Conservation (phyloP, 345 rosid species). For the Mallotus nudiflorus region DNA sequence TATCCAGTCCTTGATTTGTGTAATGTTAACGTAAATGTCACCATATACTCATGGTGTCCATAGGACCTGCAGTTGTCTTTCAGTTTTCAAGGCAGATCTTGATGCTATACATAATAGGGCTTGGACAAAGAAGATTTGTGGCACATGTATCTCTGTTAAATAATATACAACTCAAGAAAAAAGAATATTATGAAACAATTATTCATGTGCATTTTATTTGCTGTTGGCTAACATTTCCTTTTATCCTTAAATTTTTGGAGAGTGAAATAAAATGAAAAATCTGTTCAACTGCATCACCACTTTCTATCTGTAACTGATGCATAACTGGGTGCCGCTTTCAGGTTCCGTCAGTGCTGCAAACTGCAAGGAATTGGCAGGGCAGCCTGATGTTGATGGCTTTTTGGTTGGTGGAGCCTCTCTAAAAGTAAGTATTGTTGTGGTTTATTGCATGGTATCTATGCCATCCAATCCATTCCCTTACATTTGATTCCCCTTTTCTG, state of each 20-base stretch:
- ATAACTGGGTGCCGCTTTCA: constrained; percentile 20
- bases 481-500: too few species aligned
- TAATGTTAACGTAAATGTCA: background rate
- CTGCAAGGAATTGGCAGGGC: constrained; percentile 76
- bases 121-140: too few species aligned
- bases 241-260: background rate
- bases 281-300: background rate
- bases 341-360: constrained; percentile 84
- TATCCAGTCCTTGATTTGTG: background rate
- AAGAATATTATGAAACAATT: background rate
- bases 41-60: background rate
- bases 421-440: constrained; percentile 45
- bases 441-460: background rate
- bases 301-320: background rate
- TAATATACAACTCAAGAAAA: background rate
- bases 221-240: background rate
- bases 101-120: too few species aligned
- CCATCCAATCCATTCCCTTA: background rate
- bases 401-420: constrained; percentile 92
- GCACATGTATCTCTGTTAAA: background rate
- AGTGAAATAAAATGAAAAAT: background rate
- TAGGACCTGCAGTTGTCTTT: background rate
- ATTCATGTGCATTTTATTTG: background rate
- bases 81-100: too few species aligned
- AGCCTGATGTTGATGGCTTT: constrained; percentile 84